Conservation (phyloP, 2,329 filamentous ascomycete genomes). For the Pseudogymnoascus sp. region DNA sequence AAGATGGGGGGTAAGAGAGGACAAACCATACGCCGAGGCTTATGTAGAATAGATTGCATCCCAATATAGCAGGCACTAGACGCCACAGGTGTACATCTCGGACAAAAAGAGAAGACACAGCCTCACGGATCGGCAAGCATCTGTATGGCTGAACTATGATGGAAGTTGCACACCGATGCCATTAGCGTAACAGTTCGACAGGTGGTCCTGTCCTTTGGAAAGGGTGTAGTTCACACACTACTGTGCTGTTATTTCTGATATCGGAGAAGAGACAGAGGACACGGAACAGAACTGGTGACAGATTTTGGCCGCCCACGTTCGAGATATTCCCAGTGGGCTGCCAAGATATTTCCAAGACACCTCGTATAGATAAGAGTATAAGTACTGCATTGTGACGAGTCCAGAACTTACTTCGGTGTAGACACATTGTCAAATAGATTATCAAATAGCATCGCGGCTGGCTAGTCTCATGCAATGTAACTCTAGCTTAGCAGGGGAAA, state of each 20-base stretch:
- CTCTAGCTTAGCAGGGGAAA: background rate
- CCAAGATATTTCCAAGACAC: background rate
- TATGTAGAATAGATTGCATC: background rate
- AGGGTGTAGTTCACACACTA: background rate
- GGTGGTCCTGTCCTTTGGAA: background rate
- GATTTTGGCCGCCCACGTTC: background rate
- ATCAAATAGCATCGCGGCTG: background rate
- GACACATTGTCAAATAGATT: background rate
- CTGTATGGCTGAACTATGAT: background rate
- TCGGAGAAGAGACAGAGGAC: background rate
- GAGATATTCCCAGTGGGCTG: background rate
- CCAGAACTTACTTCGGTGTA: background rate
- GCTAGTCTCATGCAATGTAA: background rate
- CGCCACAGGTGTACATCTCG: background rate
- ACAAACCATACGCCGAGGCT: background rate
- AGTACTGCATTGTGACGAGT: background rate
- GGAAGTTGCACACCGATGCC: background rate
- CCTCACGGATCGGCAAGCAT: background rate
- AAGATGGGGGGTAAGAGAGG: constrained; percentile 2
- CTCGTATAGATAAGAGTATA: background rate
- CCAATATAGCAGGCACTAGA: background rate
- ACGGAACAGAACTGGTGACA: background rate
- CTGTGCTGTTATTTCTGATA: background rate
- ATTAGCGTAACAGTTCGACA: background rate
- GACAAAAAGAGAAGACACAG: background rate